Percentiles rank a stretch among this genome's conserved stretches.
Evolutionary conservation across 2,329 filamentous ascomycete genomes (phyloP).

Genomic region (Diaporthe sp.): DNA sequence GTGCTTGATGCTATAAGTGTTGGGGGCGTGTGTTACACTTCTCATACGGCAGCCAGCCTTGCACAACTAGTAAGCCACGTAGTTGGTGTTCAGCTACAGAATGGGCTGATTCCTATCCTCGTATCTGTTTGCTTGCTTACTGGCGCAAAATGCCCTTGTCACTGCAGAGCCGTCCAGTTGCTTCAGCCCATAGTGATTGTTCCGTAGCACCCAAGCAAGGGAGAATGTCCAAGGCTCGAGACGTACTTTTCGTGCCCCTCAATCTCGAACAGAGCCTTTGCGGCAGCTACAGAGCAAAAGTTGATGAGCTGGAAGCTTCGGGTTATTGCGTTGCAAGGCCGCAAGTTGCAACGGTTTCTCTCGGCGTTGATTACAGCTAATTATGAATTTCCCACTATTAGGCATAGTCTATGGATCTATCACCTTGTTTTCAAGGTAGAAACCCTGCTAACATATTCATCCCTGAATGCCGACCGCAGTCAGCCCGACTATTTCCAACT

Average conservation of each 20-base stretch:
- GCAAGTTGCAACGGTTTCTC: background rate
- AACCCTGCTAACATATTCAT: no score
- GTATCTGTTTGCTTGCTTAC: background rate
- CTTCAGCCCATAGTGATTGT: background rate
- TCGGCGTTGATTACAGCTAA: background rate
- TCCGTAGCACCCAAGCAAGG: background rate
- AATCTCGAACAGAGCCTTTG: background rate
- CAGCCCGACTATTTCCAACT: background rate
- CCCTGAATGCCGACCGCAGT: background rate
- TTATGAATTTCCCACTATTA: background rate
- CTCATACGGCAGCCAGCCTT: background rate
- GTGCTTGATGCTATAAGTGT: conserved; percentile 3
- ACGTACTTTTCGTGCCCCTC: background rate
- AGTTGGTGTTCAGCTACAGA: background rate
- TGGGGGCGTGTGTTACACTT: background rate
- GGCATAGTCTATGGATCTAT: background rate
- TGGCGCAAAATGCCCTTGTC: background rate
- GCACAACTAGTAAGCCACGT: background rate
- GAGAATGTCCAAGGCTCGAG: no score
- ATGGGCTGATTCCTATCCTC: background rate
- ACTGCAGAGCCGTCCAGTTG: background rate
- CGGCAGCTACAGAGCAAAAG: background rate
- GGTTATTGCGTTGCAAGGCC: background rate
- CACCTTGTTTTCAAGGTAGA: background rate
- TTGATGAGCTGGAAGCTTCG: background rate